phyloP scores from a whole-genome alignment of 2,329 filamentous ascomycete species.

The Malbranchea cinnamomea region DNA sequence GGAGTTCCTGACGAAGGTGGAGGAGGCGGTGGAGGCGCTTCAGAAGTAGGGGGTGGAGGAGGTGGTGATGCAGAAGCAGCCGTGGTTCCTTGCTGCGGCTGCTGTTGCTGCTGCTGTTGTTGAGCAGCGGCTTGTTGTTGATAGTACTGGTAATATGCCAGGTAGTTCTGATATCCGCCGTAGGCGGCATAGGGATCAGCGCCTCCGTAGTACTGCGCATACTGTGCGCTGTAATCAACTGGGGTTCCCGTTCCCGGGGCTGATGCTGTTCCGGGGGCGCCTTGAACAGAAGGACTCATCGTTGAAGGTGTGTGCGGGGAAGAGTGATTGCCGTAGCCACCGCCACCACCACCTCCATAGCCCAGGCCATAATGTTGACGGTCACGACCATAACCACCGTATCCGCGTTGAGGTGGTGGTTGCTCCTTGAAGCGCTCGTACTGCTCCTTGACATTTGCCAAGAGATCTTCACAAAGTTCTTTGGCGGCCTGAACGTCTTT shows the following conservation, averaged over 20 bases:
- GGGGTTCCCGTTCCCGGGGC: constrained; percentile 19
- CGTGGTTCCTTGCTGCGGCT: constrained; percentile 20
- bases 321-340: constrained; percentile 30
- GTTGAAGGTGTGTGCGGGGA: constrained; percentile 28
- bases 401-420: constrained; percentile 49
- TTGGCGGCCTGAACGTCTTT: constrained; percentile 77
- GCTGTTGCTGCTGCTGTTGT: constrained; percentile 31
- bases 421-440: constrained; percentile 85
- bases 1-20: constrained; percentile 49
- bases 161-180: constrained; percentile 67
- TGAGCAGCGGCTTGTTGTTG: constrained; percentile 49
- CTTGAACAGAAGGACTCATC: constrained; percentile 29
- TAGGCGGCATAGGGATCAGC: constrained; percentile 80
- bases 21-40: constrained; percentile 40
- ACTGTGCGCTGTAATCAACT: constrained; percentile 63
- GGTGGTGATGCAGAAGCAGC: constrained; percentile 26
- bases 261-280: constrained; percentile 19
- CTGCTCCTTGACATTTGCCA: constrained; percentile 72
- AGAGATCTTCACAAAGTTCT: constrained; percentile 73
- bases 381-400: constrained; percentile 33
- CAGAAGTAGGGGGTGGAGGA: constrained; percentile 22
- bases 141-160: constrained; percentile 51
- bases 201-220: constrained; percentile 62
- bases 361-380: constrained; percentile 30
- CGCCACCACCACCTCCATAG: constrained; percentile 23